Evolutionary conservation across 192 early-diverging fungal species (phyloP).

Genomic region (Coemansia asiatica): DNA sequence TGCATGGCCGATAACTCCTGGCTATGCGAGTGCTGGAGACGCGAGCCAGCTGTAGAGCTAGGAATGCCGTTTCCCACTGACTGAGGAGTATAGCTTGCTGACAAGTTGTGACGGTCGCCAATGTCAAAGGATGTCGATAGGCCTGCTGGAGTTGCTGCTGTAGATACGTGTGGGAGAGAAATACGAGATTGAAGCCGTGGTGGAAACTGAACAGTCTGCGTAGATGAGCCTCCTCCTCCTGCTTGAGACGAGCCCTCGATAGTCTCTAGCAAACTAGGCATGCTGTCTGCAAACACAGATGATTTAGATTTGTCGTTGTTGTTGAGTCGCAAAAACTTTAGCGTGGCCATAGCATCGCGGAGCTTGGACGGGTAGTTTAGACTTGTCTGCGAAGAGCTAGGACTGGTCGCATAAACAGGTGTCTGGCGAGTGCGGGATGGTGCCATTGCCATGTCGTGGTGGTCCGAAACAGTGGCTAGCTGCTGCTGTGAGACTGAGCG

Average conservation of each 20-base stretch:
- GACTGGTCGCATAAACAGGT: conserved; percentile 24
- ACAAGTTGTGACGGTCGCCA: background rate
- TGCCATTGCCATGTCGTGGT: background rate
- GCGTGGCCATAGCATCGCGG: conserved; percentile 54
- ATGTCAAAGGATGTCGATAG: background rate
- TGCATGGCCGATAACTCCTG: conserved; percentile 51
- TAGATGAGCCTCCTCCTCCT: background rate
- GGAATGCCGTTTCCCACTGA: conserved; percentile 8
- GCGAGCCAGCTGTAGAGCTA: background rate
- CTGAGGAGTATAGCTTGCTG: background rate
- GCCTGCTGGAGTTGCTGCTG: background rate
- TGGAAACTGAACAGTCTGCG: conserved; percentile 18
- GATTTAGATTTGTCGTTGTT: conserved; percentile 34
- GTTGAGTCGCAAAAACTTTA: conserved; percentile 46
- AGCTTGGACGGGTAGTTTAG: conserved; percentile 52
- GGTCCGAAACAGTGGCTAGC: conserved; percentile 8
- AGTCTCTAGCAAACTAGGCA: conserved; percentile 42
- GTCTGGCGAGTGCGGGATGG: conserved; percentile 15
- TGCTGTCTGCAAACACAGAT: conserved; percentile 31
- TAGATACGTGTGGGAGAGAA: conserved; percentile 30
- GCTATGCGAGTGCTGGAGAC: conserved; percentile 12
- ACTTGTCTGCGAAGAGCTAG: conserved; percentile 47
- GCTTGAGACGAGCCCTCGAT: conserved; percentile 19
- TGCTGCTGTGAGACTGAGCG: conserved; percentile 53
- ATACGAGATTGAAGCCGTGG: conserved; percentile 33